Base-by-base conservation (phyloP, 192 early-diverging fungal genomes). In the Entophlyctis luteolus region DNA sequence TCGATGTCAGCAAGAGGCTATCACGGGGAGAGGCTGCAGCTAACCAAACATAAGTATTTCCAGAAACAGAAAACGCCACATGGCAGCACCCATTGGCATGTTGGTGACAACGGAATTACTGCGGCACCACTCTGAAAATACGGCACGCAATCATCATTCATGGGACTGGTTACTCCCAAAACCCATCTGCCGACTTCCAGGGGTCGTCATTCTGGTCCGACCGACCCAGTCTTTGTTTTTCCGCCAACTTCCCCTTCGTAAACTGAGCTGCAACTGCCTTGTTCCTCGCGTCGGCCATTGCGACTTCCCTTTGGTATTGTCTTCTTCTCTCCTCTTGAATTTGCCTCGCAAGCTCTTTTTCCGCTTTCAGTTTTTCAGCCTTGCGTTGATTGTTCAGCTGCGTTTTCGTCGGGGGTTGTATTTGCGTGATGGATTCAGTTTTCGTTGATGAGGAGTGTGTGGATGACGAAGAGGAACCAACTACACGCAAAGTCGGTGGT, bases 311-410 rank as follows among this genome's bases (percentile, higher is more conserved):
- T 22, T 25, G 32, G 27, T 54, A 66, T 34, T 66, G 28, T 12
- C 42, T 29, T 22, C 28, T 52, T 6, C 63, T 29, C 10, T 32
- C 27, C 22, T 66, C 50, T 34, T 66, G 63, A 14, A 66, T 6
- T 14, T 42, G 14, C 6, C 63, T 45, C 50, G 29, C 45, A 0
- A 34, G 34, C 42, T 66, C 63, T 28, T 66, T 66, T 28, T 66
- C 63, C 22, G 22, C 49, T 32, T 54, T 52, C 20, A 39, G 10
- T 27, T 54, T 66, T 38, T 66, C 63, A n/a, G 63, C 63, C 31
- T 66, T 66, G 27, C 63, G 48, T 38, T 66, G 63, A 36, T 66
- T 66, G 22, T 66, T 66, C 5, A 54, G 63, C 36, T 66, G 63
- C 8, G 63, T 66, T 52, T 55, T 52, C 16, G 63, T 66, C 22